Base-by-base conservation (phyloP, 2,329 filamentous ascomycete genomes). In the Colletotrichum siamense region DNA sequence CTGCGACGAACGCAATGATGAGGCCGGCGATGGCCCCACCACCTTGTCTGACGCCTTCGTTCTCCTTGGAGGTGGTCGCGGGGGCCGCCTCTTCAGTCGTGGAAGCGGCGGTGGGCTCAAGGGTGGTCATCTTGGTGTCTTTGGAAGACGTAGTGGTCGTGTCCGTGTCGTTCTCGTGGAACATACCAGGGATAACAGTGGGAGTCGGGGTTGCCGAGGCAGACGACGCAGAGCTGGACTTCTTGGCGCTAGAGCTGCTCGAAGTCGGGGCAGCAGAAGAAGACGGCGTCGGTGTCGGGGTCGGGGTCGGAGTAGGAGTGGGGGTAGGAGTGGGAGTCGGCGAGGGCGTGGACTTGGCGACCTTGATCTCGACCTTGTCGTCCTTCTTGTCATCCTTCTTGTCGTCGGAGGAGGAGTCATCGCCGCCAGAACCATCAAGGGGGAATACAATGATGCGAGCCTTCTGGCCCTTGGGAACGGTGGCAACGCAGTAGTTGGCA, bases 401-500 rank as follows among this genome's bases (percentile, higher is more conserved):
- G 4, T 73, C 34, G 9, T 77, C 71, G 18, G 78, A 78, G 10
- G 71, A 73, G 9, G 75, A 75, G 32, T 71, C 63, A 68, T 79
- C 79, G n/a, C 84, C 83, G 55, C 80, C 83, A 6, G 86, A 87
- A 55, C 87, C 87, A 75, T 89, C 87, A 16, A 86, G 81, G 79
- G 84, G 87, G 80, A 86, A 91, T 52, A 95, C 91, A 30, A 95
- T 90, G 78, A 96, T 91, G 80, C 91, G 92, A 59, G 94, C 95
- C 71, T 88, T 91, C 64, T 85, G 84, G 30, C 94, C 94, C 79
- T 91, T 90, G 59, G 92, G 88, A 18, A 95, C 92, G 16, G 94
- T 96, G 15, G 95, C 94, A 64, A 96, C 94, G 80, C 95, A 96
- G 84, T 95, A 96, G 57, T 88, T 86, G 22, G 92, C 91, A 79